Evolutionary conservation across 306 rosid genomes (phyloP).

Genomic region (Prosopis cineraria): DNA sequence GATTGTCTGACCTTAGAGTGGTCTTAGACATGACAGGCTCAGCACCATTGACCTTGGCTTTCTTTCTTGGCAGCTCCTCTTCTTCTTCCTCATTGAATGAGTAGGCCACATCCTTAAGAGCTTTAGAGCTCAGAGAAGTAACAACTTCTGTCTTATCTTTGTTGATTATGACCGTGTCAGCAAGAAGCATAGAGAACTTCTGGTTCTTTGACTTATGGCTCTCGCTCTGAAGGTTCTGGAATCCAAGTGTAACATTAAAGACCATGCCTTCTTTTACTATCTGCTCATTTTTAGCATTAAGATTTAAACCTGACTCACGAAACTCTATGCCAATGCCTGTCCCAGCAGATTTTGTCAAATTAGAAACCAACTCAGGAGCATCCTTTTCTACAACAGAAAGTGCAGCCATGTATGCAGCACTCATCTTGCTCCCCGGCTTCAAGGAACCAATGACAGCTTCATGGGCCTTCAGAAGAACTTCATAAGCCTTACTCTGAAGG

Average conservation of each 20-base stretch:
- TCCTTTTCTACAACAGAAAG: slow-evolving; percentile 79
- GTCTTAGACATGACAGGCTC: slow-evolving; percentile 74
- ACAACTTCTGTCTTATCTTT: slow-evolving; percentile 73
- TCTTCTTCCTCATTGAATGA: slow-evolving; percentile 89
- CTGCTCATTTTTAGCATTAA: slow-evolving; percentile 82
- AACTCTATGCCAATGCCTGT: slow-evolving; percentile 95
- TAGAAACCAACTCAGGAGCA: slow-evolving; percentile 70
- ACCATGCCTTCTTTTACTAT: slow-evolving; percentile 81
- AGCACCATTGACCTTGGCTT: slow-evolving; percentile 42
- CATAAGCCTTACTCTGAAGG: slow-evolving; percentile 84
- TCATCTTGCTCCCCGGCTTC: slow-evolving; percentile 72
- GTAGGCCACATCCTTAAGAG: slow-evolving; percentile 80
- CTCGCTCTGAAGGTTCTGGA: slow-evolving; percentile 71
- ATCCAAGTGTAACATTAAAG: slow-evolving; percentile 87
- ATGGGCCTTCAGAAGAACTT: slow-evolving; percentile 88
- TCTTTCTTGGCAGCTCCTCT: slow-evolving; percentile 58
- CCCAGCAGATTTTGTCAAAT: slow-evolving; percentile 89
- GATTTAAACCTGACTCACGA: slow-evolving; percentile 89
- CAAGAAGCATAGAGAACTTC: slow-evolving; percentile 77
- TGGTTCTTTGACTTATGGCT: slow-evolving; percentile 55
- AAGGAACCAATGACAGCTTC: slow-evolving; percentile 70
- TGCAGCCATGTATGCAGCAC: slow-evolving; percentile 81
- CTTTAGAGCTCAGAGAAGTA: slow-evolving; percentile 70
- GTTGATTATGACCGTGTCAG: slow-evolving; percentile 72
- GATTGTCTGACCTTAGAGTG: slow-evolving; percentile 88